Evolutionary conservation across 306 rosid species (phyloP), one percentile per base, ranked within the genome.

Genomic region (Macrotyloma uniflorum): DNA sequence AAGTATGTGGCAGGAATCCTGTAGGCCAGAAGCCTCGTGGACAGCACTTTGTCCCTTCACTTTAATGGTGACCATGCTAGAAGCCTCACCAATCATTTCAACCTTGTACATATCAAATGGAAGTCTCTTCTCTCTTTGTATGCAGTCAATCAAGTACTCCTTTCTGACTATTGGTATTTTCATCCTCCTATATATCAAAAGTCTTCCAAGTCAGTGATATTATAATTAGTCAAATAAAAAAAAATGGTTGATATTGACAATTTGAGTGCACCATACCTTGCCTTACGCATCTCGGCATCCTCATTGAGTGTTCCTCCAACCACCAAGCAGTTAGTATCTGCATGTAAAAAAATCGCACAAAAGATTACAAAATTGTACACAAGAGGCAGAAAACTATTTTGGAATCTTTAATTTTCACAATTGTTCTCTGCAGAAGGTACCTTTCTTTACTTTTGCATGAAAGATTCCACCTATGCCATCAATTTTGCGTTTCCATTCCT

Each of bases 41-140:
- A 95, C 96, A 33, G 98, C 91, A 88, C 99, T 91, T 19, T 72
- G 85, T 53, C 98, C 99, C 84, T 95, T 93, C 85, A 95, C 99
- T 88, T 91, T 95, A 75, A 95, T 86, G 35, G 99, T 95, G 81
- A 89, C 90, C 91, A 91, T 86, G 84, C 97, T 90, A 61, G 97
- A 87, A 83, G 93, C 30, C 87, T 87, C 91, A 24, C 91, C 88
- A 76, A 75, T 58, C 57, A 82, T 87, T 87, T 95, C 98, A 59
- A 91, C 87, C 81, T 88, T 95, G 89, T 95, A 95, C 35, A 47
- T 65, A 83, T 86, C 93, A 79, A 87, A 88, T 35, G 89, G 91
- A 85, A 95, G 98, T 88, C 86, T 93, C 87, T 87, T 92, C 83
- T 85, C 82, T 78, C 79, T 93, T 84, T 82, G 84, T 68, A 93